Percentiles rank a stretch among this genome's conserved stretches.
Conservation (phyloP, 164 flowering plant species). For the Pachysandra terminalis region DNA sequence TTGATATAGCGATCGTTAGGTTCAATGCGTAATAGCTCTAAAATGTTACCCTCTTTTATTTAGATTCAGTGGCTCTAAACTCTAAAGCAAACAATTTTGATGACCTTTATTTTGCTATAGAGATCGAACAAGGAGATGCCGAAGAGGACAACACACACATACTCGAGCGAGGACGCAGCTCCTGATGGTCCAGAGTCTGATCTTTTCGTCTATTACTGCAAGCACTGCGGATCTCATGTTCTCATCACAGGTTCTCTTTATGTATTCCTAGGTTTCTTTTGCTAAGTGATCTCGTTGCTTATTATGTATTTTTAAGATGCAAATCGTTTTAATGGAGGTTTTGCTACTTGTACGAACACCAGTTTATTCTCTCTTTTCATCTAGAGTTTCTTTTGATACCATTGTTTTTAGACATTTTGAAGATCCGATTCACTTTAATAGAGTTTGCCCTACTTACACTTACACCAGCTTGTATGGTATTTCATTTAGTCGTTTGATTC, state of each 20-base stretch:
- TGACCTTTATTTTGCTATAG: no score
- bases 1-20: no score
- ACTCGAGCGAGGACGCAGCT: conserved; percentile 94
- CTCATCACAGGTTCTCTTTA: conserved; percentile 74
- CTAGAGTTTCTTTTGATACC: not conserved
- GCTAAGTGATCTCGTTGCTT: no score
- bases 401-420: not conserved
- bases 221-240: conserved; percentile 88
- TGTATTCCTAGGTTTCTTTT: conserved; percentile 3
- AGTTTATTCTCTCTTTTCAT: no score
- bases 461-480: not conserved
- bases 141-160: conserved; percentile 99
- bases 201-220: conserved; percentile 97
- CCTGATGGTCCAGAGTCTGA: conserved; percentile 93
- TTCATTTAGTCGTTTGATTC: no score
- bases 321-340: no score
- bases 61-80: not conserved
- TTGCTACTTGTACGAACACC: no score
- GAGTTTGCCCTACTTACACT: not conserved
- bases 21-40: no score
- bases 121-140: conserved; percentile 61
- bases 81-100: not conserved
- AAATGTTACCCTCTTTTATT: no score
- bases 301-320: no score
- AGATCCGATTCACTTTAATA: not conserved